A percentile compares a stretch with the other conserved stretches of the same genome.
Evolutionary conservation across 2,329 filamentous ascomycete species (phyloP).

Genomic region (Talaromyces sp.): DNA sequence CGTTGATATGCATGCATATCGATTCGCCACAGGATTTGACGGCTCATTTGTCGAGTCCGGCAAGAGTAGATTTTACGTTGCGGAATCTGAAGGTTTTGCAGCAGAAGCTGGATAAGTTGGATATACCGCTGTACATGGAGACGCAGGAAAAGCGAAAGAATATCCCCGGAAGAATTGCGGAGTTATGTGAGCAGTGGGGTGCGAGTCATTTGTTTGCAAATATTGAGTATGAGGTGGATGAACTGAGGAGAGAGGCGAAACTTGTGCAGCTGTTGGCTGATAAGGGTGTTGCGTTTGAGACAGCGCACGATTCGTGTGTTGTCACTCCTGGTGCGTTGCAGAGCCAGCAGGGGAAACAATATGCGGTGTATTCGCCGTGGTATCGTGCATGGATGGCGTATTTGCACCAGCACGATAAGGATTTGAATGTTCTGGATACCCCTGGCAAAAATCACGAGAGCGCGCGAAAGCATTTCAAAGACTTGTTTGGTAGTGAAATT

Average conservation of each 20-base stretch:
- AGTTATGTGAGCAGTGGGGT: constrained; percentile 68
- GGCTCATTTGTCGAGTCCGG: constrained; percentile 70
- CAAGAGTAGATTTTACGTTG: constrained; percentile 77
- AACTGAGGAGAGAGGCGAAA: constrained; percentile 70
- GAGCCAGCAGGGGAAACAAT: constrained; percentile 70
- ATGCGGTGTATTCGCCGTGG: constrained; percentile 83
- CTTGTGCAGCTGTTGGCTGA: constrained; percentile 61
- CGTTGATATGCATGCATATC: constrained; percentile 73
- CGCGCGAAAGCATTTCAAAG: constrained; percentile 48
- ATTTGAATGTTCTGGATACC: constrained; percentile 57
- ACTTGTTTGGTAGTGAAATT: constrained; percentile 60
- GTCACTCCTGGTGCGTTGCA: constrained; percentile 68
- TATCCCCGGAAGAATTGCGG: constrained; percentile 60
- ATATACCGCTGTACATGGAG: constrained; percentile 76
- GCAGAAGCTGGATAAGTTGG: constrained; percentile 62
- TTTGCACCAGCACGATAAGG: constrained; percentile 65
- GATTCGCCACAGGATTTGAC: constrained; percentile 80
- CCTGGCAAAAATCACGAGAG: constrained; percentile 55
- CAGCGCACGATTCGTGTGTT: constrained; percentile 76
- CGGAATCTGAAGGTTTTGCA: constrained; percentile 65
- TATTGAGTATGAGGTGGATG: constrained; percentile 89
- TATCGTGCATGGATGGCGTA: constrained; percentile 72
- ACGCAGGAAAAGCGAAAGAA: constrained; percentile 64
- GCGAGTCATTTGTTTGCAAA: constrained; percentile 76
- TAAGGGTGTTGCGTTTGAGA: constrained; percentile 65